Percentiles rank a stretch among this genome's conserved stretches.
Conservation (phyloP, 768 basidiomycete genomes). For the Mycena galopus region DNA sequence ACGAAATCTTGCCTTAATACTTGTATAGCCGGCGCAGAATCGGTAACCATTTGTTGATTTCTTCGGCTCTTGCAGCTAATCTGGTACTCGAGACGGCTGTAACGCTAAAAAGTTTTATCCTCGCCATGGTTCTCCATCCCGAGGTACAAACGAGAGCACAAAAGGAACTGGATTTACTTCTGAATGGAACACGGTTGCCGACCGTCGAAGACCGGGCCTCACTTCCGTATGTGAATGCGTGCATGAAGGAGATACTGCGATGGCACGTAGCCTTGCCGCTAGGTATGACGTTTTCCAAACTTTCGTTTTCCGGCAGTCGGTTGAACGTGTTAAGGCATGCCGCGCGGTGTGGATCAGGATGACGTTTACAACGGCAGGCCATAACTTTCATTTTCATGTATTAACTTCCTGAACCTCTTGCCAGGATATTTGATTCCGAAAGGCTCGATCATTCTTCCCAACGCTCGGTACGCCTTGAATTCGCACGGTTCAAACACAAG, state of each 20-base stretch:
- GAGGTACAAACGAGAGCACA: conserved; percentile 33
- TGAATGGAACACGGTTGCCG: conserved; percentile 18
- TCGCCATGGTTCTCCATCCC: conserved; percentile 20
- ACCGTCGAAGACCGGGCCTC: conserved; percentile 15
- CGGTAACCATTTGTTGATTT: neutral
- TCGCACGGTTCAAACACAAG: neutral
- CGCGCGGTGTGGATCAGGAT: conserved; percentile 15
- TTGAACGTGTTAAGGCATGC: neutral
- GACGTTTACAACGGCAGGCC: conserved; percentile 12
- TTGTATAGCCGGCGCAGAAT: conserved; percentile 5
- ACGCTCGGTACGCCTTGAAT: neutral
- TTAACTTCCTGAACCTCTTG: neutral
- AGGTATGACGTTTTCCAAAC: conserved; percentile 25
- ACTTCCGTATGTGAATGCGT: conserved; percentile 32
- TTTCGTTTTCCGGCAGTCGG: neutral
- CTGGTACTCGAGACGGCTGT: neutral
- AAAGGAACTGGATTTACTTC: conserved; percentile 36
- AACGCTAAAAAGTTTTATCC: conserved; percentile 2
- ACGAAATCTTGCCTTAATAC: neutral
- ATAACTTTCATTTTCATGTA: neutral
- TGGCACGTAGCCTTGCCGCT: conserved; percentile 46
- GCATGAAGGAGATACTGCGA: conserved; percentile 47
- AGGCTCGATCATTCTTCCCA: conserved; percentile 1
- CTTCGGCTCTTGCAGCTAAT: neutral
- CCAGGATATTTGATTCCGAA: conserved; percentile 14